phyloP scores from a whole-genome alignment of 2,329 filamentous ascomycete species.

The Aspergillus pseudoglaucus region DNA sequence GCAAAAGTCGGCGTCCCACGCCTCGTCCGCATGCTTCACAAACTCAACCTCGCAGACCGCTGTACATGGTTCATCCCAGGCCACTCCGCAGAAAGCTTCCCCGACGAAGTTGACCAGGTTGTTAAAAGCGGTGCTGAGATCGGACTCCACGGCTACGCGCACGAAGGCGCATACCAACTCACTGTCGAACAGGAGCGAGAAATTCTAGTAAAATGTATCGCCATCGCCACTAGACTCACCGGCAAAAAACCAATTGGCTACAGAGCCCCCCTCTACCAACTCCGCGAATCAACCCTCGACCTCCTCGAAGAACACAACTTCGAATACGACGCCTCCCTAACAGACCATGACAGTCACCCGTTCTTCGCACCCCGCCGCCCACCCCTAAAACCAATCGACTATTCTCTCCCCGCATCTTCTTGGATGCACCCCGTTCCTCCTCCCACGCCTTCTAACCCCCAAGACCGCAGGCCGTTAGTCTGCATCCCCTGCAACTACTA shows the following conservation, averaged over 20 bases:
- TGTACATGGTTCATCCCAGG: constrained; percentile 57
- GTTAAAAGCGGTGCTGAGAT: constrained; percentile 50
- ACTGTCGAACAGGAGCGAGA: constrained; percentile 66
- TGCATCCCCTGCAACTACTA: constrained; percentile 43
- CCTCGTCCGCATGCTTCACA: constrained; percentile 49
- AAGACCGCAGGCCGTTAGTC: constrained; percentile 27
- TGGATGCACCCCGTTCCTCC: constrained; percentile 41
- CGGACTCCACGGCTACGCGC: constrained; percentile 55
- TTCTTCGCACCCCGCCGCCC: constrained; percentile 35
- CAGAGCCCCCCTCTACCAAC: constrained; percentile 33
- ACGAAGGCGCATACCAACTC: constrained; percentile 66
- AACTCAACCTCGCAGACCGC: constrained; percentile 45
- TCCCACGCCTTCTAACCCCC: constrained; percentile 9
- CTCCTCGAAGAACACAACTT: constrained; percentile 37
- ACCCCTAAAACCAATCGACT: constrained; percentile 36
- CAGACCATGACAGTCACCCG: constrained; percentile 37
- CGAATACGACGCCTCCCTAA: constrained; percentile 38
- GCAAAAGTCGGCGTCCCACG: constrained; percentile 52
- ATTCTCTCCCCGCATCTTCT: constrained; percentile 33
- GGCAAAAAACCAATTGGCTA: constrained; percentile 57
- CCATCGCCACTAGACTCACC: constrained; percentile 62
- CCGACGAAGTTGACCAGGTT: constrained; percentile 44
- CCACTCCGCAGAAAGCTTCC: constrained; percentile 54
- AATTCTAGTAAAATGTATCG: constrained; percentile 67
- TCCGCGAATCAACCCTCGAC: constrained; percentile 35